phyloP scores from a whole-genome alignment of 2,329 filamentous ascomycete genomes.

The Paracoccidioides lutzii region DNA sequence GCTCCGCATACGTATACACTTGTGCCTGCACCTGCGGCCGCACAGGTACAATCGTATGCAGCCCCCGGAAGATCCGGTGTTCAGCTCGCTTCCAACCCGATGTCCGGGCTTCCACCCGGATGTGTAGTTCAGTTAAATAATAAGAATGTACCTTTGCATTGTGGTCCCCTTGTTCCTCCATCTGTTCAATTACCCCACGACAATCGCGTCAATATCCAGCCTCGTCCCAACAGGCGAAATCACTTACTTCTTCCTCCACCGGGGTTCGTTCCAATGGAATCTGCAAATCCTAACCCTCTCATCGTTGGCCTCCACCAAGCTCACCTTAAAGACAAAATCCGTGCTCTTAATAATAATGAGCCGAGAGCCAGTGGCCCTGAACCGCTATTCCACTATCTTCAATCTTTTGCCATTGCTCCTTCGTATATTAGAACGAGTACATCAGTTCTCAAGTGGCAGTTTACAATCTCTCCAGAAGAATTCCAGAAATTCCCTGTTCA shows the following conservation, averaged over 20 bases:
- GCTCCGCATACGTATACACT: background rate
- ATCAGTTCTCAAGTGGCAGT: conserved; percentile 21
- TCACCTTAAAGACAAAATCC: conserved; percentile 30
- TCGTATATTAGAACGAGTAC: conserved; percentile 16
- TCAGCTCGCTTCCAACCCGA: background rate
- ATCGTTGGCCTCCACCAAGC: conserved; percentile 46
- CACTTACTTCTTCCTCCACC: conserved; percentile 24
- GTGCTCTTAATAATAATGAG: background rate
- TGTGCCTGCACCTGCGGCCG: background rate
- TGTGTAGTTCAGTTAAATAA: background rate
- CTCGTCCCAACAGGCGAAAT: background rate
- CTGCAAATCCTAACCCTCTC: conserved; percentile 33
- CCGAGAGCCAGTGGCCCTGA: conserved; percentile 2
- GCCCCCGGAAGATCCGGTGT: background rate
- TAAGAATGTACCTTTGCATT: background rate
- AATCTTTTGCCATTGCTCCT: conserved; percentile 21
- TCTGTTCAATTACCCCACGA: background rate
- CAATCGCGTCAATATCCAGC: background rate
- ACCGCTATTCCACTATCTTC: conserved; percentile 26
- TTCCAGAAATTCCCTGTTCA: conserved; percentile 22
- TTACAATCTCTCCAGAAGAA: conserved; percentile 22
- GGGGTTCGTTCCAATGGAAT: conserved; percentile 22
- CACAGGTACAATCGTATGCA: background rate
- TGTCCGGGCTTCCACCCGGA: background rate
- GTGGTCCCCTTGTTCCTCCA: background rate